Evolutionary conservation across 2,329 filamentous ascomycete genomes (phyloP), one percentile per base, ranked within the genome.

Genomic region (Fusarium illudens): DNA sequence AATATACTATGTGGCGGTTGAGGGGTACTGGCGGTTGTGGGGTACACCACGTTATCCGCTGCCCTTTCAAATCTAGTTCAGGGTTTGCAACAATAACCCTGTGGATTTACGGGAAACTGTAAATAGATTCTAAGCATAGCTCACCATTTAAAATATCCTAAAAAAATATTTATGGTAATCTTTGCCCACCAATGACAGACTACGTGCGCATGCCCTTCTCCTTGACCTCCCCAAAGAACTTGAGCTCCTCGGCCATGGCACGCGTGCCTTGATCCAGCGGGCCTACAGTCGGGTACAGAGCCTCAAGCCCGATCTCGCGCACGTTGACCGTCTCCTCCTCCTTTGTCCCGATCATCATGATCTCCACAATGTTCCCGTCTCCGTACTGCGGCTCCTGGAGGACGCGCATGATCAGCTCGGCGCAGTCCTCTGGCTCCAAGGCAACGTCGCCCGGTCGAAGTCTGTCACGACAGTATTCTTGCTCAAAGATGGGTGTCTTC

Each of bases 341-440:
- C 19, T 48, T 58, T 37, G 54, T 52, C 1, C 54, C 48, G 5
- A 52, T 34, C 22, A 49, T 56, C 44, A 60, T 50, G 10, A 50
- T 34, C 50, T 60, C 60, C 1, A 60, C 19, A 20, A 63, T 60
- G 20, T 63, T 60, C 17, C 60, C 60, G 20, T 63, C 50, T 6
- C 56, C 60, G 12, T 63, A 60, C 9, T 63, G 56, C 0, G 56
- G 49, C n/a, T 63, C 55, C 13, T 44, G 44, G 15, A 63, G 25
- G 4, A 50, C 56, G 2, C 9, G 11, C 56, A 63, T 36, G 32
- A 58, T 54, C 11, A 63, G 19, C 4, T 44, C 51, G 13, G 49
- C 56, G 2, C 39, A 55, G 8, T 63, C 2, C 73, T 76, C 44
- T 13, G 29, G 25, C 12, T 29, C 30, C 44, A 49, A n/a, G 11